Evolutionary conservation across 2,329 filamentous ascomycete genomes (phyloP).

Genomic region (Nigrospora oryzae): DNA sequence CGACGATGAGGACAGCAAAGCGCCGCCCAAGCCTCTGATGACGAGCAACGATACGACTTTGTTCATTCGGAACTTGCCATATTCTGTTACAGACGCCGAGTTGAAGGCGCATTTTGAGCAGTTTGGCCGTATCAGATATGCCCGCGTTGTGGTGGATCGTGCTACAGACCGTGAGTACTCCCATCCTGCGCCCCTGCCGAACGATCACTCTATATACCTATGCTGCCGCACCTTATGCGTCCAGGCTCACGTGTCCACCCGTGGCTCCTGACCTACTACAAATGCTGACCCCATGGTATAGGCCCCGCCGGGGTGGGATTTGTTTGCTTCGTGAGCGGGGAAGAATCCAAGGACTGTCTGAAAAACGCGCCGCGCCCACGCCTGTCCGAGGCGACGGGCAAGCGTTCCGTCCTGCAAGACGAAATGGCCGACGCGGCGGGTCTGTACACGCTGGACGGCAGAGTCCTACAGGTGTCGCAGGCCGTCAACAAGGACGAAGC

Average conservation of each 20-base stretch:
- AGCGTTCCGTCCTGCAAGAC: constrained; percentile 81
- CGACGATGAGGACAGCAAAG: constrained; percentile 20
- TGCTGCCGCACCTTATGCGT: too few species aligned
- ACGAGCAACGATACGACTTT: constrained; percentile 68
- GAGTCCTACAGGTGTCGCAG: constrained; percentile 73
- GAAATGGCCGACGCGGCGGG: constrained; percentile 74
- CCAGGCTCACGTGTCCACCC: too few species aligned
- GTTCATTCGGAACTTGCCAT: constrained; percentile 92
- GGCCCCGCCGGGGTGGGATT: constrained; percentile 82
- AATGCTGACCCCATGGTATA: too few species aligned
- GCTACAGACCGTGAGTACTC: constrained; percentile 56
- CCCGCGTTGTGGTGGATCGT: constrained; percentile 80
- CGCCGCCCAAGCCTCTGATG: constrained; percentile 25
- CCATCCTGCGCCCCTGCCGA: too few species aligned
- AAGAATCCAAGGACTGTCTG: constrained; percentile 71
- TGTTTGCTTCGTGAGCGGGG: constrained; percentile 76
- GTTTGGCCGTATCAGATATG: constrained; percentile 86
- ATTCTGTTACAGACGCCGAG: constrained; percentile 73
- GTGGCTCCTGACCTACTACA: too few species aligned
- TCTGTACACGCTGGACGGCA: constrained; percentile 82
- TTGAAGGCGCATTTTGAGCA: constrained; percentile 79
- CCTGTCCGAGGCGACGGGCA: constrained; percentile 38
- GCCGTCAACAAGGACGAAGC: constrained; percentile 83
- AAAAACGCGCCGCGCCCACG: constrained; percentile 60
- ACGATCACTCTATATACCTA: too few species aligned